Base-by-base conservation (phyloP, 345 rosid genomes). In the Corchorus olitorius region DNA sequence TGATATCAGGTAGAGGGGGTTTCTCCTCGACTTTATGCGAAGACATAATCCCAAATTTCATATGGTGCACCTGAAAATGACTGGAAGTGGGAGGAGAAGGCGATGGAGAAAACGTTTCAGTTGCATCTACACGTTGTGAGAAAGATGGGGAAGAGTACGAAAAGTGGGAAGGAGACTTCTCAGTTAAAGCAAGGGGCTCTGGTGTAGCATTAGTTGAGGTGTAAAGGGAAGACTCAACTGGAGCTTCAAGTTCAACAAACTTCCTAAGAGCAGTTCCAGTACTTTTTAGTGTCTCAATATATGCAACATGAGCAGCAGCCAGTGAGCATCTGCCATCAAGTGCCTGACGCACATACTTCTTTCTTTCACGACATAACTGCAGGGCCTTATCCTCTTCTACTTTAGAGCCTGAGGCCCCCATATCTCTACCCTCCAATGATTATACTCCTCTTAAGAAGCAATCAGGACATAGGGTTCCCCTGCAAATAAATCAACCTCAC, bases 321-420 rank as follows among this genome's bases (percentile, higher is more conserved):
- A 96, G 85, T 64, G 91, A 87, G 77, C 94, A 92, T 80, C 98
- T 86, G 17, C 98, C 99, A 86, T 96, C 95, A 6, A 96, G 97
- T 49, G 98, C 97, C 85, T 92, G 98, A 80, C 87, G 81, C 16
- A 96, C 91, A 72, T 81, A 91, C 72, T 91, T 93, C 85, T 86
- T 96, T 80, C 99, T 90, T 70, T 92, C 98, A 7, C 95, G 87
- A 82, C 99, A 96, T 74, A 96, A 86, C 84, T 83, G 91, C 84
- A 96, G 82, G 73, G 97, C 97, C 84, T 90, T 86, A 69, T 91
- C 98, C 85, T 93, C 98, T 75, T 92, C 97, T 50, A 73, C 70
- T 81, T 87, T 93, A 75, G 98, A 92, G 86, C 78, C 82, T 64
- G 92, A 65, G 54, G 82, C 88, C 78, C 98, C 97, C 97, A 92